phyloP scores from a whole-genome alignment of 1,284 basidiomycete genomes.

The Peniophora sp. region DNA sequence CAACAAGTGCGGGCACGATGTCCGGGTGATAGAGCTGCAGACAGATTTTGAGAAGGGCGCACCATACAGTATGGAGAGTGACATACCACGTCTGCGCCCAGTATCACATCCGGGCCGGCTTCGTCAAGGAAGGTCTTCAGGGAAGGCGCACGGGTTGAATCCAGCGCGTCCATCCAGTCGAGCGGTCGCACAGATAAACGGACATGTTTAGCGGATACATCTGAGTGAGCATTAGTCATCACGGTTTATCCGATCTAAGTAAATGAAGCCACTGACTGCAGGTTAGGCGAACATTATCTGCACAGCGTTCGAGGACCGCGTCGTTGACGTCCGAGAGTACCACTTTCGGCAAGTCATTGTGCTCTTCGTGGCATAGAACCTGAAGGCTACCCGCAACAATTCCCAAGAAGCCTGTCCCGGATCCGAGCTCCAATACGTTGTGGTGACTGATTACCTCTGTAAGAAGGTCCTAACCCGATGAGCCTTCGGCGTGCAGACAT shows the following conservation, averaged over 20 bases:
- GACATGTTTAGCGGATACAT: slow-evolving; percentile 41
- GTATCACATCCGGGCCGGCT: slow-evolving; percentile 42
- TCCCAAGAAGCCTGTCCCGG: slow-evolving; percentile 67
- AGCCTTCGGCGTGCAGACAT: neutral
- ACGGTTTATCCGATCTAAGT: too few relatives aligned
- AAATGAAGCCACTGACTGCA: slow-evolving; percentile 73
- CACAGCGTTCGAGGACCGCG: slow-evolving; percentile 55
- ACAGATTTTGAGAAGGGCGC: neutral
- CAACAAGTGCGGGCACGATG: slow-evolving; percentile 50
- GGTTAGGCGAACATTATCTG: slow-evolving; percentile 44
- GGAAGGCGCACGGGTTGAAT: slow-evolving; percentile 18
- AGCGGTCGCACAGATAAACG: slow-evolving; percentile 35
- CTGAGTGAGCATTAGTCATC: slow-evolving; percentile 22
- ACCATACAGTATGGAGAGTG: slow-evolving; percentile 7
- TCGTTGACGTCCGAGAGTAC: slow-evolving; percentile 61
- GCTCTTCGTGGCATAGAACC: slow-evolving; percentile 9
- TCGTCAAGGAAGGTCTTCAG: slow-evolving; percentile 29
- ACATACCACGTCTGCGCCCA: slow-evolving; percentile 65
- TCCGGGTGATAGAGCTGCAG: slow-evolving; percentile 61
- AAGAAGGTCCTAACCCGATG: neutral
- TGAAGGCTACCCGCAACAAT: slow-evolving; percentile 52
- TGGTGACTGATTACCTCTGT: slow-evolving; percentile 41
- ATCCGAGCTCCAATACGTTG: slow-evolving; percentile 62
- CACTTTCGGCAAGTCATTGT: slow-evolving; percentile 20
- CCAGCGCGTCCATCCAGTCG: slow-evolving; percentile 60